Percentiles rank a stretch among this genome's conserved stretches.
These are phyloP conservation scores for Priceomyces melissophilus DNA, from an alignment of 805 yeast genomes.

Conservation along the genomic window DNA sequence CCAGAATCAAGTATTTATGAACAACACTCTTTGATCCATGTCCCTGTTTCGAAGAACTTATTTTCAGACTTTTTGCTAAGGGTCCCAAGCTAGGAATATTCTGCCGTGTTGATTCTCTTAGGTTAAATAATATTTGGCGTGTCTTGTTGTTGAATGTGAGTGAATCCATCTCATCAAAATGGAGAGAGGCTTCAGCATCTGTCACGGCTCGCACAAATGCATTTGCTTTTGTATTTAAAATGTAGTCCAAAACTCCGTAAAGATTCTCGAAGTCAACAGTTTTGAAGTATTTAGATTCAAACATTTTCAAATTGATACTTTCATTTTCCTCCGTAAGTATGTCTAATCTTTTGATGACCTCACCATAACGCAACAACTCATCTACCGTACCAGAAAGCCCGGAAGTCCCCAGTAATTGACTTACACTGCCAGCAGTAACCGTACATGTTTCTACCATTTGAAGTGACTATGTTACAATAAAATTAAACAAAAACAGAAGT, in stretches of 20 bases:
- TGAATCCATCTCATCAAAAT: neutral
- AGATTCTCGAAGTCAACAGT: neutral
- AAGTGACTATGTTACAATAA: too few species aligned
- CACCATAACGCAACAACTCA: neutral
- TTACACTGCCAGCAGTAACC: too few species aligned
- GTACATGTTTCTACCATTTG: too few species aligned
- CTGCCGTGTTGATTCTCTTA: slow-evolving; percentile 5
- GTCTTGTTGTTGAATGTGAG: slow-evolving; percentile 1
- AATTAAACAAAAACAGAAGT: too few species aligned
- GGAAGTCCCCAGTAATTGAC: too few species aligned
- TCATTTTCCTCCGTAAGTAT: neutral
- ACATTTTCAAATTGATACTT: neutral
- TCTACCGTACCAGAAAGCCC: neutral
- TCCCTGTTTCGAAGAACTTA: slow-evolving; percentile 15
- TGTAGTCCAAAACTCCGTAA: too few species aligned
- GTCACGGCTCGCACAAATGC: too few species aligned
- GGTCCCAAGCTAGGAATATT: slow-evolving; percentile 3
- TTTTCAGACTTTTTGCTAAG: slow-evolving; percentile 6
- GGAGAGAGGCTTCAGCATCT: neutral
- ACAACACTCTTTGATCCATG: slow-evolving; percentile 17
- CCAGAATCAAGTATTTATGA: slow-evolving; percentile 8
- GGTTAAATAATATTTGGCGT: neutral
- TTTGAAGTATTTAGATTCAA: neutral
- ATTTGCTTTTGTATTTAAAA: too few species aligned
- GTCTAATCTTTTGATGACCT: neutral